These are phyloP conservation scores for Themeda triandra DNA, from an alignment of 176 grass and related monocot species.

Conservation along the genomic window DNA sequence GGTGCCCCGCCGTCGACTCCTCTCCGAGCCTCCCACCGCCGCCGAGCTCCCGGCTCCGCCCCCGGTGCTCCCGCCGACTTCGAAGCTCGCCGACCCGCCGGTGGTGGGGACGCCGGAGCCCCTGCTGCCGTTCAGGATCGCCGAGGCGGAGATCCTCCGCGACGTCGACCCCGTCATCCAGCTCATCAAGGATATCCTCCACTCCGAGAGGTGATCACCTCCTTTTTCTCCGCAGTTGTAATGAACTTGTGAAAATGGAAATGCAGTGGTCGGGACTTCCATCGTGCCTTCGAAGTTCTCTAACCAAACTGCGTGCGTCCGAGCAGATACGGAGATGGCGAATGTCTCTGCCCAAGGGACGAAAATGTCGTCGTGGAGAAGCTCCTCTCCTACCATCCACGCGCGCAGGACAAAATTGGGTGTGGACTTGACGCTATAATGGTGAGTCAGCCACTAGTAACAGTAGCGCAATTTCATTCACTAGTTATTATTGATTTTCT, in stretches of 20 bases:
- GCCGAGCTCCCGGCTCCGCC: slow-evolving; percentile 26
- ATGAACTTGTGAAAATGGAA: background rate
- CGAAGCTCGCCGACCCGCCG: slow-evolving; percentile 13
- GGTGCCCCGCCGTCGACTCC: slow-evolving; percentile 15
- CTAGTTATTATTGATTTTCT: background rate
- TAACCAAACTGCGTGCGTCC: background rate
- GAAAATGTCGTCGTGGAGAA: slow-evolving; percentile 60
- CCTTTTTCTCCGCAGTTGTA: background rate
- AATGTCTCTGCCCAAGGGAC: slow-evolving; percentile 57
- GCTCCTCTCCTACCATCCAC: slow-evolving; percentile 83
- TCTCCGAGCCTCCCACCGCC: slow-evolving; percentile 17
- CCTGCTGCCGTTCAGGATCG: slow-evolving; percentile 42
- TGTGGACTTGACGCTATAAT: slow-evolving; percentile 81
- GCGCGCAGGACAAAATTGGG: slow-evolving; percentile 73
- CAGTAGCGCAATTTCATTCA: background rate
- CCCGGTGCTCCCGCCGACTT: slow-evolving; percentile 20
- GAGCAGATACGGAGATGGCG: slow-evolving; percentile 74
- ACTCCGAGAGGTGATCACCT: slow-evolving; percentile 59
- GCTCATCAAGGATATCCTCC: slow-evolving; percentile 79
- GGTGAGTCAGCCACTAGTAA: slow-evolving; percentile 44
- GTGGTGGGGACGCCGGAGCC: background rate
- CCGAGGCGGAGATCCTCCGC: slow-evolving; percentile 57
- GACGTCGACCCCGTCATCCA: slow-evolving; percentile 56
- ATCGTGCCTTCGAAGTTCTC: background rate
- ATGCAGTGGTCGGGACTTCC: background rate